Evolutionary conservation across 441 rosid species (phyloP).

Genomic region (Mallotus repandus): DNA sequence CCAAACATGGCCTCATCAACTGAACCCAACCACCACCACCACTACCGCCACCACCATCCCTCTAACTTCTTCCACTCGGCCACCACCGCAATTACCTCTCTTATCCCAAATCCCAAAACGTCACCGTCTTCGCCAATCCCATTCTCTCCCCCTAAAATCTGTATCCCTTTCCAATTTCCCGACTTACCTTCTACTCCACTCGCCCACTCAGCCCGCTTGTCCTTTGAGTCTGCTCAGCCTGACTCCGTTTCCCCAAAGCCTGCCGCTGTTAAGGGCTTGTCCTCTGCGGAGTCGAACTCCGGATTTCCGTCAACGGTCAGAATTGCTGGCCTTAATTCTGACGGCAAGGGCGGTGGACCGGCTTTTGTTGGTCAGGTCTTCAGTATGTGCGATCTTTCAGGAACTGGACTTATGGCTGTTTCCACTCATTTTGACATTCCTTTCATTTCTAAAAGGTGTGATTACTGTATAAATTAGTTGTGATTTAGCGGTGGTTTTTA

Average conservation of each 20-base stretch:
- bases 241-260: slow-evolving; percentile 48
- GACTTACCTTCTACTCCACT: slow-evolving; percentile 30
- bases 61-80: slow-evolving; percentile 45
- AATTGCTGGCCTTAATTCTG: slow-evolving; percentile 63
- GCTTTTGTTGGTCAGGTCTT: slow-evolving; percentile 96
- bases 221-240: slow-evolving; percentile 32
- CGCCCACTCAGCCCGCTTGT: slow-evolving; percentile 16
- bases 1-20: slow-evolving; percentile 44
- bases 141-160: slow-evolving; percentile 49
- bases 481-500: neutral
- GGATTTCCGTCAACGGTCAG: slow-evolving; percentile 80
- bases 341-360: slow-evolving; percentile 72
- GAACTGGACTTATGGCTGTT: slow-evolving; percentile 93
- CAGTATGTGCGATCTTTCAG: slow-evolving; percentile 96
- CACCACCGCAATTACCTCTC: slow-evolving; percentile 40
- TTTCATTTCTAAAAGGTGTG: slow-evolving; percentile 73
- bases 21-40: slow-evolving; percentile 31
- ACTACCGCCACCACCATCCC: slow-evolving; percentile 21
- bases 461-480: neutral
- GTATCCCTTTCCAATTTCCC: slow-evolving; percentile 53
- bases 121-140: slow-evolving; percentile 31
- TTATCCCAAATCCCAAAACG: slow-evolving; percentile 37
- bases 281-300: slow-evolving; percentile 54
- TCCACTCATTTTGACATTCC: slow-evolving; percentile 88
- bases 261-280: slow-evolving; percentile 41